Conservation (phyloP, 2,329 filamentous ascomycete species). For the Paecilomyces variotii region DNA sequence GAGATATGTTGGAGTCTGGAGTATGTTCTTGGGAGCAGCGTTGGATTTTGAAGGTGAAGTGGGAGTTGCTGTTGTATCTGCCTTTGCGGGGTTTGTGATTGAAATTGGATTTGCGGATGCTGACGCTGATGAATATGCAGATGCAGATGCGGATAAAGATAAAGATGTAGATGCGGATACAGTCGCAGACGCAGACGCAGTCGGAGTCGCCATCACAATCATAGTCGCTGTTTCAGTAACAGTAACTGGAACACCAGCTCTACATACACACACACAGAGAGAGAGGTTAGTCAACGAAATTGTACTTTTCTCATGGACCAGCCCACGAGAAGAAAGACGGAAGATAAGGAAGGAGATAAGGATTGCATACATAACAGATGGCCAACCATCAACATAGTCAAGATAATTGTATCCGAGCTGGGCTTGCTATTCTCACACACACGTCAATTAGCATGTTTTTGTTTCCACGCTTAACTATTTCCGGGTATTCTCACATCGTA, state of each 20-base stretch:
- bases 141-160: too few species aligned
- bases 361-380: not conserved
- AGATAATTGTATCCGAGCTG: not conserved
- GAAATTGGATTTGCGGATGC: not conserved
- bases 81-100: not conserved
- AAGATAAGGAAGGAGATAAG: not conserved
- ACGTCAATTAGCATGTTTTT: not conserved
- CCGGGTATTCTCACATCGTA: constrained; percentile 9
- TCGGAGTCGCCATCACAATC: not conserved
- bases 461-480: not conserved
- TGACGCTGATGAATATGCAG: too few species aligned
- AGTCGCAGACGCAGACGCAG: not conserved
- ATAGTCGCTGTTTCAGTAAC: not conserved
- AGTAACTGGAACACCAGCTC: not conserved
- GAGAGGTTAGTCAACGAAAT: not conserved
- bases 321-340: not conserved
- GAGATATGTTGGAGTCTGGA: not conserved
- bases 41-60: not conserved
- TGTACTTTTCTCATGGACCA: not conserved
- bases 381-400: not conserved
- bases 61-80: not conserved
- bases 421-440: not conserved
- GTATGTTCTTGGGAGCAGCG: not conserved
- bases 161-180: too few species aligned
- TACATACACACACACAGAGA: not conserved